Conservation (phyloP, 805 yeast species). For the Lachancea fermentati region DNA sequence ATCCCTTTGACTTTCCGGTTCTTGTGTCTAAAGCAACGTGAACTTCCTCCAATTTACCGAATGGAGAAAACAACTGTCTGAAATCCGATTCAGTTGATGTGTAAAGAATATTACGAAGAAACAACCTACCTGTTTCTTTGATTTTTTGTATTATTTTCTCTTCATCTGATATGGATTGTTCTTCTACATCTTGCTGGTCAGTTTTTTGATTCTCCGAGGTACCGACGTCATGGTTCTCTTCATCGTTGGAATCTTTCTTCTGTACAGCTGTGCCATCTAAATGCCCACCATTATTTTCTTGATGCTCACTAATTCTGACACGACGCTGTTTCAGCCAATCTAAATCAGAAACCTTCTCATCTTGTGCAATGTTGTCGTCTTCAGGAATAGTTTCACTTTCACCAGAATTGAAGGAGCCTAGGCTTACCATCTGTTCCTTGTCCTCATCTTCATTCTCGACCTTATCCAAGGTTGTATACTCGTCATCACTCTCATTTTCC, state of each 20-base stretch:
- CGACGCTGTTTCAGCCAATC: constrained; percentile 84
- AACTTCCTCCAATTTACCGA: constrained; percentile 77
- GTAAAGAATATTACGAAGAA: constrained; percentile 80
- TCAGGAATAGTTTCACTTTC: constrained; percentile 25
- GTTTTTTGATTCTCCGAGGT: constrained; percentile 7
- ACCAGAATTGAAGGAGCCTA: constrained; percentile 29
- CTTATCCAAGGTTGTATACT: constrained; percentile 34
- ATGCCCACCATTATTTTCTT: constrained; percentile 10
- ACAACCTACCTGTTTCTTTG: constrained; percentile 69
- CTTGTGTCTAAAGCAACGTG: constrained; percentile 89
- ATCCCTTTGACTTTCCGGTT: constrained; percentile 88
- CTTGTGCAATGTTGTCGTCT: constrained; percentile 34
- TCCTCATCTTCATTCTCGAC: constrained; percentile 33
- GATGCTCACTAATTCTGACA: constrained; percentile 56
- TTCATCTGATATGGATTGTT: constrained; percentile 35
- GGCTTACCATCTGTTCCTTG: constrained; percentile 47
- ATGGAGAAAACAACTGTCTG: constrained; percentile 52
- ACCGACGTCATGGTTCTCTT: constrained; percentile 8
- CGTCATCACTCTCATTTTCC: constrained; percentile 42
- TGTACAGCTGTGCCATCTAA: constrained; percentile 2
- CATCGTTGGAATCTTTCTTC: constrained; percentile 7
- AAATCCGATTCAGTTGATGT: constrained; percentile 78
- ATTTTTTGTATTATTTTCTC: constrained; percentile 49
- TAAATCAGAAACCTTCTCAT: constrained; percentile 59
- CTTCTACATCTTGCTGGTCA: constrained; percentile 10